Evolutionary conservation across 2,329 filamentous ascomycete genomes (phyloP), one percentile per base, ranked within the genome.

Genomic region (Trichoderma guizhouense): DNA sequence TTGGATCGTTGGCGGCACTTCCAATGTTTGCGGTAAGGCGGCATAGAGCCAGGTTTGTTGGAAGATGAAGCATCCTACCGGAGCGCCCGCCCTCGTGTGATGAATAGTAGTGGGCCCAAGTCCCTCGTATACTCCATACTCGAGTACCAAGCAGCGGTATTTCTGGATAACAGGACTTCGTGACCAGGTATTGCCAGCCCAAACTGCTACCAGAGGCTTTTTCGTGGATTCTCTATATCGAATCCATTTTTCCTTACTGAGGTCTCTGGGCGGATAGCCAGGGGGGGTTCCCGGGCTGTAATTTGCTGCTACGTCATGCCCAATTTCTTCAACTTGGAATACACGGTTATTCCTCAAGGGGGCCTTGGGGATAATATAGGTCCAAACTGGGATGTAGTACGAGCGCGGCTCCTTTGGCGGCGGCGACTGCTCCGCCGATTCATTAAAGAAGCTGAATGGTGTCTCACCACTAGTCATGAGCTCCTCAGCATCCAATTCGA

Each of bases 31-130:
- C 8, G 84, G 83, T 73, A 83, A 78, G 3, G 87, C 72, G 15
- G 88, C 74, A 67, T 87, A 82, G 72, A 84, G 82, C 88, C 88
- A 90, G 0, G 87, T 87, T 1, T 81, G 82, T 32, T 84, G 80
- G 74, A 85, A 89, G 51, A 90, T 77, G 69, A 82, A 83, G 1
- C 81, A 79, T 0, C 81, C 79, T 0, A 77, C 62, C 5, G 87
- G 87, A 5, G 84, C 86, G 1, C 88, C 88, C 0, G 86, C 85
- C 3, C 76, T 78, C 18, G 86, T 79, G 69, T 90, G 88, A 24
- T 80, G 79, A 14, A 87, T 85, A 7, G 84, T 84, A 6, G 81
- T 85, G 5, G 86, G 85, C 1, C 82, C 84, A 18, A 86, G 75
- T 26, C 77, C 74, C n/a, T 78, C 75, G 39, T 79, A 79, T 14